Conservation (phyloP, 768 basidiomycete species). For the Mrakia gelida region DNA sequence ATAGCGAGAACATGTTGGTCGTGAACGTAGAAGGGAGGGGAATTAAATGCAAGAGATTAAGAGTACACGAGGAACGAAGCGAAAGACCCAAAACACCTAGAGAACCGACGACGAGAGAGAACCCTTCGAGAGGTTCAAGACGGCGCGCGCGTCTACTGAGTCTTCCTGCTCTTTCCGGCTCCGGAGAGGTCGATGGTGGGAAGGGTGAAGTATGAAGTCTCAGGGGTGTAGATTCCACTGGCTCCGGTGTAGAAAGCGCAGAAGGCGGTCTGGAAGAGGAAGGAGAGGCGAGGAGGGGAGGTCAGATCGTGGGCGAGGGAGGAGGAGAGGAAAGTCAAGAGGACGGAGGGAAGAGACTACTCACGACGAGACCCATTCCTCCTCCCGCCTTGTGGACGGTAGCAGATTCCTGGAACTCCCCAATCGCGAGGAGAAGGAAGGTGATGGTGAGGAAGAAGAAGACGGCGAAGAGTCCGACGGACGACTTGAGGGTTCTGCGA, state of each 20-base stretch:
- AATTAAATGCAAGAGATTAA: not conserved
- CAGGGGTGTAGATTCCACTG: slow-evolving; percentile 24
- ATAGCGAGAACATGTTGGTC: too few relatives aligned
- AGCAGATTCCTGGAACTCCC: slow-evolving; percentile 17
- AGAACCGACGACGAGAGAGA: not conserved
- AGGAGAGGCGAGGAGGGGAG: not conserved
- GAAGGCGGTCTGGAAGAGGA: slow-evolving; percentile 7
- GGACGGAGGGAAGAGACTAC: not conserved
- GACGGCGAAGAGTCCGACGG: slow-evolving; percentile 25
- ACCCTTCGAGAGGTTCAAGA: not conserved
- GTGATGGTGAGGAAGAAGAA: slow-evolving; percentile 32
- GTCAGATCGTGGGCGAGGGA: not conserved
- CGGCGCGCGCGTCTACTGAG: not conserved
- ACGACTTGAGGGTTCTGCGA: slow-evolving; percentile 21
- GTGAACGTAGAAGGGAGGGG: not conserved
- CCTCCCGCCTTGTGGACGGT: slow-evolving; percentile 31
- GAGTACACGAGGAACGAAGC: not conserved
- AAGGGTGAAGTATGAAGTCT: slow-evolving; percentile 27
- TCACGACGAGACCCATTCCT: slow-evolving; percentile 24
- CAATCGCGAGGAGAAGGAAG: slow-evolving; percentile 26
- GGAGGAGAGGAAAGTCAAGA: not conserved
- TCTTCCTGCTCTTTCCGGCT: not conserved
- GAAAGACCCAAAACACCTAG: too few relatives aligned
- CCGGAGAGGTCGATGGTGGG: slow-evolving; percentile 25
- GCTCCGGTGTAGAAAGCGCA: slow-evolving; percentile 31